A percentile compares a stretch with the other conserved stretches of the same genome.
These are phyloP conservation scores for Leishmania aethiopica DNA, from an alignment of 208 protist species.

Conservation along the genomic window DNA sequence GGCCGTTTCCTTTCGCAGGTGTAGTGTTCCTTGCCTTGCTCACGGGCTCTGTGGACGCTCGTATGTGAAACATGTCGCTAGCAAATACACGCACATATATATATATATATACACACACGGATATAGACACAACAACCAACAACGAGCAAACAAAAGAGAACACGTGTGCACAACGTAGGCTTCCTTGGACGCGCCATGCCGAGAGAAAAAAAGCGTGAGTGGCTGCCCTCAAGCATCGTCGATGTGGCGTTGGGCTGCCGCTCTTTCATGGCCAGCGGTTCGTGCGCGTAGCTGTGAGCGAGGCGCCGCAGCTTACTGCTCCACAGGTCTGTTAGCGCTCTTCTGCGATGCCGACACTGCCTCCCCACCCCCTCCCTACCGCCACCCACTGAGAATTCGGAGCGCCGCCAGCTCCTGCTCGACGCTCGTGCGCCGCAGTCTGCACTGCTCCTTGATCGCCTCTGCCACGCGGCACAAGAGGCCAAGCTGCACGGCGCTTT, in stretches of 20 bases:
- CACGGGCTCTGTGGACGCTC: neutral
- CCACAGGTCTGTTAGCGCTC: neutral
- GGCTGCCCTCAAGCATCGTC: neutral
- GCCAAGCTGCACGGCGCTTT: conserved; percentile 38
- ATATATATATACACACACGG: neutral
- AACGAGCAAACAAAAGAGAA: too few species aligned
- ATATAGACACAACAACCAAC: neutral
- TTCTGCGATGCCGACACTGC: too few species aligned
- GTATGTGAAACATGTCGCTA: neutral
- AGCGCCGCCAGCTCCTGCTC: conserved; percentile 47
- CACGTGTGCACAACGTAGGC: neutral
- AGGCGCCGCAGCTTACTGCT: neutral
- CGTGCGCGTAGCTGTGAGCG: neutral
- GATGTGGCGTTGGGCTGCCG: neutral
- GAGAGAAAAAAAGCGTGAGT: neutral
- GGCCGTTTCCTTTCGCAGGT: too few species aligned
- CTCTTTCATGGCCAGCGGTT: too few species aligned
- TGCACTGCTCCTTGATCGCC: conserved; percentile 35
- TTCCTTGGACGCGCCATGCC: neutral
- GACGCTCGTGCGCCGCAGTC: conserved; percentile 37
- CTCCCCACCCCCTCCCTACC: neutral
- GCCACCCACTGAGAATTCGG: conserved; percentile 30
- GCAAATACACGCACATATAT: neutral
- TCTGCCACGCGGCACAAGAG: conserved; percentile 38
- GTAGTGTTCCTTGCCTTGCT: neutral